phyloP scores from a whole-genome alignment of 345 rosid species.

The Lenwebbia sp. region DNA sequence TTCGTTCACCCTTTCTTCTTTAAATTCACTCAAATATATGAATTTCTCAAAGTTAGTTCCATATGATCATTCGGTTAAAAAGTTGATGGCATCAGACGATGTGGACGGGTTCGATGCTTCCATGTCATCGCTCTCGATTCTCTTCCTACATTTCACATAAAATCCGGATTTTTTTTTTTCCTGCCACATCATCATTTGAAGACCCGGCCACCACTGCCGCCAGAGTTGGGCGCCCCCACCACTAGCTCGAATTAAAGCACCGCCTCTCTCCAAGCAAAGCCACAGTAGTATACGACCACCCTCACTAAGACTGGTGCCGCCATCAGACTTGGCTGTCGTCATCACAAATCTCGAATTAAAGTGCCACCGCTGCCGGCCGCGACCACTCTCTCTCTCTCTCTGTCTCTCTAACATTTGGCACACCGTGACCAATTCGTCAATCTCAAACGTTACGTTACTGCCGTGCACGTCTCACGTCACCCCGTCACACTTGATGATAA shows the following conservation, averaged over 20 bases:
- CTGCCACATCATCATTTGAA: too few species aligned
- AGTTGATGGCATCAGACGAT: background rate
- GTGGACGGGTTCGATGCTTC: too few species aligned
- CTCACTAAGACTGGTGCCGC: background rate
- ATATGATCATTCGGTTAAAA: background rate
- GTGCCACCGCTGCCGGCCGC: background rate
- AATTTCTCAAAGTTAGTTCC: background rate
- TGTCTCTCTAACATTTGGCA: background rate
- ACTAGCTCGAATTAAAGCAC: too few species aligned
- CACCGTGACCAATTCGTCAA: background rate
- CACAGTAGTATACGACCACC: too few species aligned
- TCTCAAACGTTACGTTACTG: background rate
- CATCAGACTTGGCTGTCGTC: background rate
- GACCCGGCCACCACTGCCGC: too few species aligned
- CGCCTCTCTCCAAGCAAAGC: too few species aligned
- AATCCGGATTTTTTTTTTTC: too few species aligned
- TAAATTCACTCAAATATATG: background rate
- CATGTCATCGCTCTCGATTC: too few species aligned
- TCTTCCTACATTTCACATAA: too few species aligned
- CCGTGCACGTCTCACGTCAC: background rate
- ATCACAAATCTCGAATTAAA: background rate
- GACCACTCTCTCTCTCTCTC: background rate
- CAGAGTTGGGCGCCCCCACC: too few species aligned
- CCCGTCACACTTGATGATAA: background rate
- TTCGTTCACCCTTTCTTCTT: background rate